Evolutionary conservation across 106 monocot genomes (phyloP), one percentile per base, ranked within the genome.

Genomic region (Vanilla planifolia): DNA sequence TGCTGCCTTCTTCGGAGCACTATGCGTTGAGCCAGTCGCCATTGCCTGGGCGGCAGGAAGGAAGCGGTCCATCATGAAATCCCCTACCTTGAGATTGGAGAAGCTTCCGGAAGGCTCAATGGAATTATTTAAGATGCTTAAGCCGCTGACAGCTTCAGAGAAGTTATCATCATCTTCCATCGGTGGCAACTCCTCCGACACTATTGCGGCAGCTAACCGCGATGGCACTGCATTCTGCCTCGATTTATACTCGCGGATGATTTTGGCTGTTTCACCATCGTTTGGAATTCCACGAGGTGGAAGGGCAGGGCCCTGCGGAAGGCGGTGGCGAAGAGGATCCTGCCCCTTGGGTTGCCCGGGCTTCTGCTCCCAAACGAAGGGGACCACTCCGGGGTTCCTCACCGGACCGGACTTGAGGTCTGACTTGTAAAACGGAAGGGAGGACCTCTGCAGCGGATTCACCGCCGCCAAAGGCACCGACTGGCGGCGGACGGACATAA

Each of bases 61-160:
- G 55, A 84, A 84, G 28, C 84, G 55, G 19, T 42, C 79, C 78
- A 88, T 80, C 80, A 81, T 84, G 61, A 98, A 80, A 55, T 84
- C 79, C 29, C 76, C 33, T 1, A 64, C 76, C 32, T 81, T 73
- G 1, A 70, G 81, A 42, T 91, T 85, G 28, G 65, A 53, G 45
- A 83, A 73, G 60, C 63, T 62, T 8, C 62, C 73, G 2, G 76
- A 64, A 27, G 34, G 20, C 19, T 28, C 43, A 5, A 37, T 37
- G 16, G 53, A 23, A 7, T 71, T 68, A 0, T 48, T 61, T n/a
- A 46, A 16, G 33, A 63, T 78, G 14, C 71, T 84, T 19, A 79
- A 17, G 32, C 86, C 86, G 5, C 80, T 75, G 28, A 80, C 62
- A 16, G 95, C 95, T 51, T 96, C 91, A 8, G 75, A 73, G 64